Percentiles rank a stretch among this genome's conserved stretches.
Conservation (phyloP, 768 basidiomycete genomes). For the Thelephora ganbajun region DNA sequence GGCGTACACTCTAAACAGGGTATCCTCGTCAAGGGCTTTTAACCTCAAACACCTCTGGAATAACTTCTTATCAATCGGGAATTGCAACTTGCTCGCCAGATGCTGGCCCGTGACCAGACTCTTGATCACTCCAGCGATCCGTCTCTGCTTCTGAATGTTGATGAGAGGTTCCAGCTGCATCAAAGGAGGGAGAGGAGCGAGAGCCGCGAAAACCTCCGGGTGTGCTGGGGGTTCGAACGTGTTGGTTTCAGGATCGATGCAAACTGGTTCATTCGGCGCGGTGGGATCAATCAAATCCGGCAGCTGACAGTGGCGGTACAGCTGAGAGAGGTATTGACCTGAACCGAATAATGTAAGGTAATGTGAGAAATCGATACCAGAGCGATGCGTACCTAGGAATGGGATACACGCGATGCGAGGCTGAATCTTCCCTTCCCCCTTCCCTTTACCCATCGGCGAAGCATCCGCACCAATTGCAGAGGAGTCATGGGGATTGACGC, state of each 20-base stretch:
- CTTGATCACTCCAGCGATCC: slow-evolving; percentile 72
- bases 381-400: slow-evolving; percentile 49
- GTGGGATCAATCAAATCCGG: slow-evolving; percentile 80
- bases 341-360: slow-evolving; percentile 3
- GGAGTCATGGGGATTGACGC: slow-evolving; percentile 36
- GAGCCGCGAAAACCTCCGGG: slow-evolving; percentile 66
- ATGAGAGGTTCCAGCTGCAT: slow-evolving; percentile 78
- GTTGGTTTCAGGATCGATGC: slow-evolving; percentile 45
- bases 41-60: slow-evolving; percentile 65
- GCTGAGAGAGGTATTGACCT: slow-evolving; percentile 70
- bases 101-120: slow-evolving; percentile 73
- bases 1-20: slow-evolving; percentile 32
- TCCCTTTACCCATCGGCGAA: slow-evolving; percentile 22
- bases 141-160: slow-evolving; percentile 80
- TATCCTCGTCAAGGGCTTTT: slow-evolving; percentile 45
- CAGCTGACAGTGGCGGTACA: slow-evolving; percentile 47
- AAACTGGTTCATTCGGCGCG: slow-evolving; percentile 53
- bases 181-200: slow-evolving; percentile 57
- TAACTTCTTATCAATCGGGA: slow-evolving; percentile 57
- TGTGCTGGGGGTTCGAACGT: slow-evolving; percentile 58
- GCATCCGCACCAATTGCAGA: slow-evolving; percentile 32
- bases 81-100: slow-evolving; percentile 59
- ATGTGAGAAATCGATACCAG: background rate
- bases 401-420: slow-evolving; percentile 55
- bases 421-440: slow-evolving; percentile 23